phyloP scores from a whole-genome alignment of 2,329 filamentous ascomycete genomes.

The Zelopaecilomyces penicillatus region DNA sequence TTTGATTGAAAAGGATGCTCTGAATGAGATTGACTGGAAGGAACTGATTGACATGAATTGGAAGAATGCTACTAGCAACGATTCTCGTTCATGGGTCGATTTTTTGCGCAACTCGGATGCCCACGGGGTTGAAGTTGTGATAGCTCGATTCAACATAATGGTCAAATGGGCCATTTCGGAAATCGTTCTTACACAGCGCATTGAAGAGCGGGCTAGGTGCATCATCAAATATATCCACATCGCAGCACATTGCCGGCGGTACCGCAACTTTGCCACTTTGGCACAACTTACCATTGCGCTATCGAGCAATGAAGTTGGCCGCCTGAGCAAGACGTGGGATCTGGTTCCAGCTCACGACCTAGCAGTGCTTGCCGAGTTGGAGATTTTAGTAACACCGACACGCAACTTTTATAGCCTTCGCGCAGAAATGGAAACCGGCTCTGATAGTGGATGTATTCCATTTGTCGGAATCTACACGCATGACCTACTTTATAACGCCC shows the following conservation, averaged over 20 bases:
- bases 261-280: constrained; percentile 78
- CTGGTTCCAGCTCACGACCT: constrained; percentile 58
- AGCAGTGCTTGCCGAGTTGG: constrained; percentile 58
- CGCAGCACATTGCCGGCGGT: constrained; percentile 62
- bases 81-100: constrained; percentile 71
- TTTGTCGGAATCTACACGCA: constrained; percentile 81
- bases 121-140: constrained; percentile 71
- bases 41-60: constrained; percentile 77
- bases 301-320: constrained; percentile 62
- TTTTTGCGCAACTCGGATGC: constrained; percentile 66
- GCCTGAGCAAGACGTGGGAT: constrained; percentile 62
- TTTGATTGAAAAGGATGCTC: constrained; percentile 75
- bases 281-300: constrained; percentile 73
- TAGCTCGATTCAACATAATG: constrained; percentile 80
- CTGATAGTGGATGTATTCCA: constrained; percentile 67
- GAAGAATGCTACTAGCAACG: constrained; percentile 59
- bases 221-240: constrained; percentile 79
- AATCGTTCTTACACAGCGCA: constrained; percentile 62
- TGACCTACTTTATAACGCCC: constrained; percentile 72
- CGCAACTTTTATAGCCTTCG: constrained; percentile 71
- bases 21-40: constrained; percentile 83
- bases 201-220: constrained; percentile 65
- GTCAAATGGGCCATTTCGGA: constrained; percentile 82
- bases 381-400: constrained; percentile 65
- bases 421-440: constrained; percentile 66